Conservation (phyloP, 1,139 yeast species). For the Pichia sp. region DNA sequence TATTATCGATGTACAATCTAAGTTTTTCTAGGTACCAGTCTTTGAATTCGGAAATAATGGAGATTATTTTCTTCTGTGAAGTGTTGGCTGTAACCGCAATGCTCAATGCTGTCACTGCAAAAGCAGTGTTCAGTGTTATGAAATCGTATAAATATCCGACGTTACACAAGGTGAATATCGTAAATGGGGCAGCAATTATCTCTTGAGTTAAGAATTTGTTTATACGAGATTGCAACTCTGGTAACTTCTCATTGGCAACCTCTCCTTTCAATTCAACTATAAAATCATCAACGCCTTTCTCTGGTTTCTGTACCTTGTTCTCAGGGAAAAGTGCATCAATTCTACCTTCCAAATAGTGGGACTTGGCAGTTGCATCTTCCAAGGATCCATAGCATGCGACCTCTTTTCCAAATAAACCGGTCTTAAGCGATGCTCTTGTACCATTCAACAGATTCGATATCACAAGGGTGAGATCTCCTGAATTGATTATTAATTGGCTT, state of each 20-base stretch:
- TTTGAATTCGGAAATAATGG: constrained; percentile 23
- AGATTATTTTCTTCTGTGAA: constrained; percentile 24
- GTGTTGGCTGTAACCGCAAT: constrained; percentile 28
- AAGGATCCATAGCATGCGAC: constrained; percentile 30
- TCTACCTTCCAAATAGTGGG: constrained; percentile 31
- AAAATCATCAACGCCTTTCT: constrained; percentile 16
- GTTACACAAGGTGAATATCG: constrained; percentile 26
- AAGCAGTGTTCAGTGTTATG: constrained; percentile 28
- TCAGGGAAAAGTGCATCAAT: constrained; percentile 26
- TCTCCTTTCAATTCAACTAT: constrained; percentile 21
- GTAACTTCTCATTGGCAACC: constrained; percentile 25
- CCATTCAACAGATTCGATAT: constrained; percentile 28
- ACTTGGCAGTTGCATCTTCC: constrained; percentile 23
- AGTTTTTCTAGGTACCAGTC: constrained; percentile 28
- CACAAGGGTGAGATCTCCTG: constrained; percentile 31
- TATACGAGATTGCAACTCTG: constrained; percentile 27
- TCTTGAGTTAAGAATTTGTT: constrained; percentile 25
- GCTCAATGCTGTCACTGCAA: constrained; percentile 29
- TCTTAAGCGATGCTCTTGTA: constrained; percentile 20
- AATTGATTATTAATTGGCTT: constrained; percentile 27
- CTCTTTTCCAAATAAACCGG: constrained; percentile 23
- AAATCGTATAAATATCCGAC: constrained; percentile 29
- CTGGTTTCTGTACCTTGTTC: not conserved
- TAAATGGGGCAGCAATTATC: constrained; percentile 27
- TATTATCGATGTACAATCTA: constrained; percentile 27